phyloP scores from a whole-genome alignment of 805 yeast species.

The baker's yeast (Saccharomyces cerevisiae) region DNA sequence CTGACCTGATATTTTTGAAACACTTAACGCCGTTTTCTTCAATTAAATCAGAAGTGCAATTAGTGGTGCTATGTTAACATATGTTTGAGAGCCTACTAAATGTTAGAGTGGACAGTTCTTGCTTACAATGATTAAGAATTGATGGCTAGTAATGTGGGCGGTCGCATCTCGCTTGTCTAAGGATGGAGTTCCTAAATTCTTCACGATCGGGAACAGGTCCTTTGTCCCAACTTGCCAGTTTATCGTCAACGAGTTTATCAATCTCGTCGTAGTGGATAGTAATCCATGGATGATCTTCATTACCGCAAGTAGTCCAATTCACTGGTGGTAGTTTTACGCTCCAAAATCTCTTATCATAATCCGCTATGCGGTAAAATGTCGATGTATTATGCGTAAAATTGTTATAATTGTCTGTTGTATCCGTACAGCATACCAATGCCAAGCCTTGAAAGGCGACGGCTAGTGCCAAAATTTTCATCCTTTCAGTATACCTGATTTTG shows the following conservation, averaged over 20 bases:
- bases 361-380: background rate
- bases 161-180: background rate
- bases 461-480: background rate
- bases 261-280: background rate
- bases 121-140: no score
- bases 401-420: background rate
- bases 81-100: no score
- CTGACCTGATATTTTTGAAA: no score
- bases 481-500: no score
- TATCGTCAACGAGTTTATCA: background rate
- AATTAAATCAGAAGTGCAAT: background rate
- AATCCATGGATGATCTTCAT: background rate
- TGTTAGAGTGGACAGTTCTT: background rate
- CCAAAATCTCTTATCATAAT: background rate
- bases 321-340: background rate
- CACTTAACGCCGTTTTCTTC: no score
- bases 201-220: background rate
- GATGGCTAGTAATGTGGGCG: background rate
- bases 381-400: background rate
- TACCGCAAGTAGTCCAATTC: background rate
- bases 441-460: background rate
- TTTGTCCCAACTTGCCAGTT: background rate
- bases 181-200: background rate
- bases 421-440: background rate
- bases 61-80: background rate